Evolutionary conservation across 2,329 filamentous ascomycete species (phyloP).

Genomic region (Cercospora nicotianae): DNA sequence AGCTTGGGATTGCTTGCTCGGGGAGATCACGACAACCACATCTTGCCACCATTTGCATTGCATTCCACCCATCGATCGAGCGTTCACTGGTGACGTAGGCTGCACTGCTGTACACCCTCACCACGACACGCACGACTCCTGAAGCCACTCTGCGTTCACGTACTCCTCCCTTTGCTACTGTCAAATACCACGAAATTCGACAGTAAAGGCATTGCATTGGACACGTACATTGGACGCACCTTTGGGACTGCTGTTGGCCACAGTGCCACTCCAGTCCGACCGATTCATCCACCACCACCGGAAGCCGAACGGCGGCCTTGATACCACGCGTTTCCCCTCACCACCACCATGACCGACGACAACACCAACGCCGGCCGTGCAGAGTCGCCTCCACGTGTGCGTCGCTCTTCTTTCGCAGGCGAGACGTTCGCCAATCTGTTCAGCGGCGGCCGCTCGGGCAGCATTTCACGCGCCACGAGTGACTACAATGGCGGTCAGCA

Average conservation of each 20-base stretch:
- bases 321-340: not conserved
- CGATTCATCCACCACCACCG: not conserved
- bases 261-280: conserved; percentile 16
- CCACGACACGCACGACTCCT: not conserved
- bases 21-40: not conserved
- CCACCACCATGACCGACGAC: conserved; percentile 27
- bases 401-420: conserved; percentile 51
- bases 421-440: conserved; percentile 53
- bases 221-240: not conserved
- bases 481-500: conserved; percentile 35
- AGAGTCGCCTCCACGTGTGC: conserved; percentile 33
- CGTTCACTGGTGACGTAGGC: not conserved
- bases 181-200: not conserved
- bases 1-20: not conserved
- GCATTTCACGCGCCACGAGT: conserved; percentile 33
- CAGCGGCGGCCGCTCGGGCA: conserved; percentile 38
- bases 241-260: conserved; percentile 17
- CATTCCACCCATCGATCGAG: conserved; percentile 7
- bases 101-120: not conserved
- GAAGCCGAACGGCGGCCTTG: not conserved
- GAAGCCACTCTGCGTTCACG: not conserved
- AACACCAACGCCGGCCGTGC: conserved; percentile 8
- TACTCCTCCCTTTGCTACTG: not conserved
- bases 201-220: not conserved
- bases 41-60: conserved; percentile 1